phyloP scores from a whole-genome alignment of 192 early-diverging fungal genomes.

The Backusella macrospora region DNA sequence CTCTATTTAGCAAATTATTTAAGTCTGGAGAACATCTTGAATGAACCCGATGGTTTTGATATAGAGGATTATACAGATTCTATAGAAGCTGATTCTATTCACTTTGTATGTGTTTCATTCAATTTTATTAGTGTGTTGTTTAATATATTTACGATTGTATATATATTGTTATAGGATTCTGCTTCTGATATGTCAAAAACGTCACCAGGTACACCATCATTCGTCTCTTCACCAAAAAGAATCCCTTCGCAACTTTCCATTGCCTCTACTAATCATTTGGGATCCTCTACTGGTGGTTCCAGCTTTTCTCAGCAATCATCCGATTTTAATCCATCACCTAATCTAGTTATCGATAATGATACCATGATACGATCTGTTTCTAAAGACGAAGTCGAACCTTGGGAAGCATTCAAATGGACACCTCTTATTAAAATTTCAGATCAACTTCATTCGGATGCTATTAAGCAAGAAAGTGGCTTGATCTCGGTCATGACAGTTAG shows the following conservation, averaged over 20 bases:
- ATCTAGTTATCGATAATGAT: conserved; percentile 19
- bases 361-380: background rate
- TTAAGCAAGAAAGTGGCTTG: conserved; percentile 43
- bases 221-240: conserved; percentile 4
- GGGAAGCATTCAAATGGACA: conserved; percentile 63
- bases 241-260: conserved; percentile 7
- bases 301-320: conserved; percentile 17
- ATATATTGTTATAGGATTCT: conserved; percentile 26
- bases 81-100: conserved; percentile 50
- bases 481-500: conserved; percentile 46
- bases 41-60: conserved; percentile 54
- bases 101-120: conserved; percentile 41
- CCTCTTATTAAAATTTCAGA: conserved; percentile 58
- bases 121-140: background rate
- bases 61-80: conserved; percentile 49
- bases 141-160: background rate
- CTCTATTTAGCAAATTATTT: conserved; percentile 51
- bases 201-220: conserved; percentile 16
- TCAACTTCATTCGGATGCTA: conserved; percentile 53
- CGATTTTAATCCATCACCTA: conserved; percentile 1
- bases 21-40: conserved; percentile 60
- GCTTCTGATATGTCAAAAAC: conserved; percentile 38
- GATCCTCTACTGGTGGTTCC: conserved; percentile 27
- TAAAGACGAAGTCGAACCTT: conserved; percentile 43
- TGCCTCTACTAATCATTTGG: background rate